A percentile compares a stretch with the other conserved stretches of the same genome.
Conservation (phyloP, 1,284 basidiomycete species). For the Rhodotorula sp. region DNA sequence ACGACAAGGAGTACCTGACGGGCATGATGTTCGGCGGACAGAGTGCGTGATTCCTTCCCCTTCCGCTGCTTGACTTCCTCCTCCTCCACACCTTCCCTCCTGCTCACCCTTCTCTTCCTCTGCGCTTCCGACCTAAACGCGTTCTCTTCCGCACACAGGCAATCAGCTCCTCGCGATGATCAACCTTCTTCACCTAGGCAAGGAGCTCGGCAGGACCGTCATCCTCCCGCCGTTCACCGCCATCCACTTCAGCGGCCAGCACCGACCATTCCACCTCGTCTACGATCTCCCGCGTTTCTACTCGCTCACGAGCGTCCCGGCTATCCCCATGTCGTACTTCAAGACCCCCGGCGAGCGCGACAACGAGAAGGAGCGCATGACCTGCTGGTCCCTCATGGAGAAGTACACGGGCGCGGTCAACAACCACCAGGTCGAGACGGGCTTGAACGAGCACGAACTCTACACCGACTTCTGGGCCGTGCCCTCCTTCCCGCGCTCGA, state of each 20-base stretch:
- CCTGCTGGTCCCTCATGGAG: slow-evolving; percentile 14
- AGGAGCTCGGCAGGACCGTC: slow-evolving; percentile 5
- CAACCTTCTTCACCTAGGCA: slow-evolving; percentile 29
- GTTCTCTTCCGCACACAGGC: neutral
- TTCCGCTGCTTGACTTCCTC: neutral
- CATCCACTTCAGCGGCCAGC: slow-evolving; percentile 3
- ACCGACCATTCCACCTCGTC: neutral
- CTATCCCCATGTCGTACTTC: neutral
- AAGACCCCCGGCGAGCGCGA: neutral
- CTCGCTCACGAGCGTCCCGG: neutral
- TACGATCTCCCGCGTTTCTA: slow-evolving; percentile 7
- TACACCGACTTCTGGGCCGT: slow-evolving; percentile 11
- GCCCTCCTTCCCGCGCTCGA: neutral
- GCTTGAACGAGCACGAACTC: slow-evolving; percentile 4
- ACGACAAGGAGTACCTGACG: neutral
- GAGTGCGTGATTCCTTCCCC: neutral
- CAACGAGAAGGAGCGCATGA: neutral
- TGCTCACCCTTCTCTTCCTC: neutral
- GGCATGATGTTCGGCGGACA: slow-evolving; percentile 1
- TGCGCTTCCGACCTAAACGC: too few species aligned
- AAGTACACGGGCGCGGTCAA: slow-evolving; percentile 8
- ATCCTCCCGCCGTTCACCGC: slow-evolving; percentile 7
- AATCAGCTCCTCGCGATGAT: slow-evolving; percentile 33
- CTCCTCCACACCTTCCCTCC: neutral
- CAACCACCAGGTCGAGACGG: slow-evolving; percentile 5